A percentile compares a stretch with the other conserved stretches of the same genome.
phyloP scores from a whole-genome alignment of 1,284 basidiomycete genomes.

The Marasmius tenuissimus region DNA sequence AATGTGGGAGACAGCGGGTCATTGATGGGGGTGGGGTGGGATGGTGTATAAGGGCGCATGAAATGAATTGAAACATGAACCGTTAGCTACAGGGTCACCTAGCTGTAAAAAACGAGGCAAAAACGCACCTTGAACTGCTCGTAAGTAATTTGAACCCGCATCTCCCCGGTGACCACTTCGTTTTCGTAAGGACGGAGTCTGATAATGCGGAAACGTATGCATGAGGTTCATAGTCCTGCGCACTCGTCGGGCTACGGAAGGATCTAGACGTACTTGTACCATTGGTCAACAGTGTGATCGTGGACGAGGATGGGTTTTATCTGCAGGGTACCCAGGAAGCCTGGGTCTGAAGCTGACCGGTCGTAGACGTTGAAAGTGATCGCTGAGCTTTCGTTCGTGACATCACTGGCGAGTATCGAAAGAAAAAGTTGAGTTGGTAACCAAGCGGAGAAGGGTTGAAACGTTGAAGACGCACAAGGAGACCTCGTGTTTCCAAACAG shows the following conservation, averaged over 20 bases:
- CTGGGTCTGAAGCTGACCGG: constrained; percentile 77
- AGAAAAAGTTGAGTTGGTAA: constrained; percentile 18
- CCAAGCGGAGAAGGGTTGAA: constrained; percentile 11
- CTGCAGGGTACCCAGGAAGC: constrained; percentile 90
- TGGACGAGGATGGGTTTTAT: constrained; percentile 89
- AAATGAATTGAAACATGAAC: neutral
- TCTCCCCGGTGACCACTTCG: constrained; percentile 84
- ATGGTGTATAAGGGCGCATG: neutral
- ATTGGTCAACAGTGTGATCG: constrained; percentile 95
- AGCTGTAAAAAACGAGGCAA: constrained; percentile 14
- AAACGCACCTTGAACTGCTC: constrained; percentile 81
- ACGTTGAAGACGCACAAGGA: constrained; percentile 73
- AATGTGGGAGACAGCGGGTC: too few species aligned
- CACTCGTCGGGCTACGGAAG: neutral
- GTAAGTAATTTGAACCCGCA: constrained; percentile 93
- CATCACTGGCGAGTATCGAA: constrained; percentile 67
- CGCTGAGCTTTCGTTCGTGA: constrained; percentile 87
- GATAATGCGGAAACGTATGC: neutral
- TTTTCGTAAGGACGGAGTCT: constrained; percentile 76
- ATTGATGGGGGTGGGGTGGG: too few species aligned
- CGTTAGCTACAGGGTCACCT: neutral
- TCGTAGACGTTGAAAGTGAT: constrained; percentile 94
- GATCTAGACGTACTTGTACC: constrained; percentile 78
- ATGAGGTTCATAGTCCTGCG: neutral
- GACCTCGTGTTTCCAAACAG: constrained; percentile 99